phyloP scores from a whole-genome alignment of 192 early-diverging fungal genomes.

The Gaertneriomyces sp. region DNA sequence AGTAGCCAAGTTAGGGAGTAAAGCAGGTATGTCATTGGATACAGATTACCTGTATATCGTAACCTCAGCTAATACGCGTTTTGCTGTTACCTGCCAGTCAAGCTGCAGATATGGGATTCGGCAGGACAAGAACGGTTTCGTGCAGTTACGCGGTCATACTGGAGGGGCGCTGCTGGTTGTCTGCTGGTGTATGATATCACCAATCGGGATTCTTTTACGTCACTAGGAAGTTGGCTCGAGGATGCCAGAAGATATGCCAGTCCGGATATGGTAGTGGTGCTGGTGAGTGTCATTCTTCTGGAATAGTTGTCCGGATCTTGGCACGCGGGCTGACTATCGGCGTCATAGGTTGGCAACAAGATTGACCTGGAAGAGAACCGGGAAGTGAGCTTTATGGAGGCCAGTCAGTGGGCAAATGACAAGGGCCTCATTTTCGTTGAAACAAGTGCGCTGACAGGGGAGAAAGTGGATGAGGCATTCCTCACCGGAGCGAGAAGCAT shows the following conservation, averaged over 20 bases:
- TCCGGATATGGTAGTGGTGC: slow-evolving; percentile 80
- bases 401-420: slow-evolving; percentile 26
- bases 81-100: slow-evolving; percentile 21
- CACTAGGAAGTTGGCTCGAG: slow-evolving; percentile 75
- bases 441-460: slow-evolving; percentile 84
- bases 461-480: slow-evolving; percentile 68
- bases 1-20: slow-evolving; percentile 22
- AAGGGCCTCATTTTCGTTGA: slow-evolving; percentile 88
- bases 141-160: slow-evolving; percentile 45
- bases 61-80: too few relatives aligned
- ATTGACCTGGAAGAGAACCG: slow-evolving; percentile 79
- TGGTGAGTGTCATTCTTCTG: slow-evolving; percentile 21
- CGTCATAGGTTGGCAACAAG: slow-evolving; percentile 75
- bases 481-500: slow-evolving; percentile 21
- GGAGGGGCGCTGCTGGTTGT: slow-evolving; percentile 36
- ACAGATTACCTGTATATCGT: too few relatives aligned
- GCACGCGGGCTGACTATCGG: too few relatives aligned
- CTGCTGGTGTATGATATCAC: slow-evolving; percentile 32
- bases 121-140: slow-evolving; percentile 49
- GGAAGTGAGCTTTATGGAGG: slow-evolving; percentile 25
- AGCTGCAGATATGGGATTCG: slow-evolving; percentile 86
- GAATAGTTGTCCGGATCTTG: too few relatives aligned
- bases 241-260: slow-evolving; percentile 88
- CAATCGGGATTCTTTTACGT: slow-evolving; percentile 68
- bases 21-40: neutral